Conservation (phyloP, 202 grass and related monocot genomes). For the Eragrostis tef region DNA sequence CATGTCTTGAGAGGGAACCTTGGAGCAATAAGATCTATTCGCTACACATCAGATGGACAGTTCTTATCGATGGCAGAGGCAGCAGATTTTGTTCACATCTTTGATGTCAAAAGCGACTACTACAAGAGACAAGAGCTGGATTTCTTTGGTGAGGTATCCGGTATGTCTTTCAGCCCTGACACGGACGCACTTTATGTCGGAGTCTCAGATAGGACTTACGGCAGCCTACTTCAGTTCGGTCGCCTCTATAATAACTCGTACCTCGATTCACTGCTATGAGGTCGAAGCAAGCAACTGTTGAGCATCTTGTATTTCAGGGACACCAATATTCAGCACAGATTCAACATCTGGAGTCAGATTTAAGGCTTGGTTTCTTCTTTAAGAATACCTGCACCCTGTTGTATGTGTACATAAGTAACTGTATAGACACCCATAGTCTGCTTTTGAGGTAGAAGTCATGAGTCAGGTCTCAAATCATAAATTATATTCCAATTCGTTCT, state of each 20-base stretch:
- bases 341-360: constrained; percentile 19
- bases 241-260: constrained; percentile 52
- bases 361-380: constrained; percentile 21
- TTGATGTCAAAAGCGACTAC: constrained; percentile 61
- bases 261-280: constrained; percentile 59
- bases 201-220: constrained; percentile 70
- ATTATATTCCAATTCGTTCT: constrained; percentile 17
- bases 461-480: constrained; percentile 12
- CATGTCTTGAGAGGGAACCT: constrained; percentile 67
- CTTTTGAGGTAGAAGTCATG: constrained; percentile 30
- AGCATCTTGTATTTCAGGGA: neutral
- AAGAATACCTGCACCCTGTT: constrained; percentile 29
- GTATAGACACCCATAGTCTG: constrained; percentile 48
- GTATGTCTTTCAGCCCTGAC: constrained; percentile 76
- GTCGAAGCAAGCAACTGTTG: constrained; percentile 15
- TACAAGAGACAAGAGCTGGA: constrained; percentile 73
- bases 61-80: constrained; percentile 77
- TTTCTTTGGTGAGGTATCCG: constrained; percentile 85
- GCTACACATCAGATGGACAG: constrained; percentile 71
- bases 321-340: neutral
- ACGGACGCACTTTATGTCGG: constrained; percentile 68
- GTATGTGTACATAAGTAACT: constrained; percentile 51
- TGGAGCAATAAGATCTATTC: constrained; percentile 72
- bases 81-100: constrained; percentile 81
- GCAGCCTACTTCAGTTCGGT: constrained; percentile 69